Base-by-base conservation (phyloP, 768 basidiomycete genomes). In the Amanita fuliginea region DNA sequence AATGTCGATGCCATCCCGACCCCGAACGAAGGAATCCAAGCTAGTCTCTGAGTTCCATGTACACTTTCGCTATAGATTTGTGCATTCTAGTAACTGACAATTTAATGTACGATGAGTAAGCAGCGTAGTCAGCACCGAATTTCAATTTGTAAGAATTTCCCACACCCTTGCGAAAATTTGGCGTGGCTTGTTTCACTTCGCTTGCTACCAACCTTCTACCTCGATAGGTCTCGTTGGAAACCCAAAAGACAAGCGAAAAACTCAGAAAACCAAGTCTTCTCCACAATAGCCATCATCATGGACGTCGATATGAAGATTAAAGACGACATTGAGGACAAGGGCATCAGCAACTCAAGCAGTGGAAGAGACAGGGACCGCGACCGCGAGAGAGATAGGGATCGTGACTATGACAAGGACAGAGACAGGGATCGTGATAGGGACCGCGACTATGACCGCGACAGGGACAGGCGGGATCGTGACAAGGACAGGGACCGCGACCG, bases 281-380 rank as follows among this genome's bases (percentile, higher is more conserved):
- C 9, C 6, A 19, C 22, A 49, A 49, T 28, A 54, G 41, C 21
- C 13, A 16, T 44, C 47, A 19, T 18, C 42, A 88, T 88, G 86
- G 86, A 88, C 62, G 75, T 87, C 55, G 86, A 88, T 58, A 86
- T 86, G 83, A 83, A 84, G 65, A 71, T 64, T 60, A 87, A 86
- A 63, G 83, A 86, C 50, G 81, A 86, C 54, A 65, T 70, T 6
- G 83, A 84, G 40, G 83, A 83, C 52, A 83, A 84, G 66, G 67
- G 60, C 16, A 67, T 65, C 52, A 64, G 62, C 39, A 67, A 68
- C 49, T 57, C 59, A 49, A 64, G 66, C 60, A 65, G 66, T 51
- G 64, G 67, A 54, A 67, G 71, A 59, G 73, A 72, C 39, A 60
- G 72, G 51, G 73, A 74, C 32, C 60, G 71, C 41, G 65, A 69